These are phyloP conservation scores for Willaertia magna DNA, from an alignment of 208 protist genomes.

Conservation along the genomic window DNA sequence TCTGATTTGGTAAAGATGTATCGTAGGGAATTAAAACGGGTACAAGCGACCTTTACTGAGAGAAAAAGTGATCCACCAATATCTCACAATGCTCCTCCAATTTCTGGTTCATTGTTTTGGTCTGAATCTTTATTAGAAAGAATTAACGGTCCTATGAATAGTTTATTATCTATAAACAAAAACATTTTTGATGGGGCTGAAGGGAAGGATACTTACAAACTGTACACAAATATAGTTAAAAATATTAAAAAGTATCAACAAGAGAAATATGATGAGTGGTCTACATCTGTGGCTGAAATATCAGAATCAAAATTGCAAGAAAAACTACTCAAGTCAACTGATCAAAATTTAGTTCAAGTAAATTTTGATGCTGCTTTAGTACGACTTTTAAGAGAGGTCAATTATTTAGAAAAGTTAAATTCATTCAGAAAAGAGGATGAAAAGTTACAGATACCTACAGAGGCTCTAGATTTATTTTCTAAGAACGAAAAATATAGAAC, in stretches of 20 bases:
- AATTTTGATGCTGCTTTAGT: slow-evolving; percentile 91
- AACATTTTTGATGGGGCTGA: slow-evolving; percentile 60
- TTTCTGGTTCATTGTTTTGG: slow-evolving; percentile 72
- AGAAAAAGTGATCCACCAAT: slow-evolving; percentile 46
- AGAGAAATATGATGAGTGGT: slow-evolving; percentile 71
- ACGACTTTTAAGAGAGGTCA: slow-evolving; percentile 83
- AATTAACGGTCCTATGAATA: slow-evolving; percentile 69
- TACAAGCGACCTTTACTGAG: slow-evolving; percentile 66
- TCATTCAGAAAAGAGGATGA: slow-evolving; percentile 51
- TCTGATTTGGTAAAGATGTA: slow-evolving; percentile 42
- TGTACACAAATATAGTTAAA: slow-evolving; percentile 57
- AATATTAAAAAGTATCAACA: slow-evolving; percentile 51
- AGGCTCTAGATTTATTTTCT: slow-evolving; percentile 26
- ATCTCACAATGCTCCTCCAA: slow-evolving; percentile 77
- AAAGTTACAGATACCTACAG: slow-evolving; percentile 57
- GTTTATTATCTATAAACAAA: slow-evolving; percentile 50
- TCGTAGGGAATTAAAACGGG: slow-evolving; percentile 58
- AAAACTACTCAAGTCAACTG: slow-evolving; percentile 57
- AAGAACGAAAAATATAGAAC: slow-evolving; percentile 19
- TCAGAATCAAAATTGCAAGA: slow-evolving; percentile 82
- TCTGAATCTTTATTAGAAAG: slow-evolving; percentile 78
- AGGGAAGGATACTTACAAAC: slow-evolving; percentile 54
- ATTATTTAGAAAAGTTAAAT: slow-evolving; percentile 83
- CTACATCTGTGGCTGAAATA: slow-evolving; percentile 58
- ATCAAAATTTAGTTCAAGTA: slow-evolving; percentile 49